Evolutionary conservation across 108 stramenopile species (phyloP).

Genomic region (Skeletonema grethae): DNA sequence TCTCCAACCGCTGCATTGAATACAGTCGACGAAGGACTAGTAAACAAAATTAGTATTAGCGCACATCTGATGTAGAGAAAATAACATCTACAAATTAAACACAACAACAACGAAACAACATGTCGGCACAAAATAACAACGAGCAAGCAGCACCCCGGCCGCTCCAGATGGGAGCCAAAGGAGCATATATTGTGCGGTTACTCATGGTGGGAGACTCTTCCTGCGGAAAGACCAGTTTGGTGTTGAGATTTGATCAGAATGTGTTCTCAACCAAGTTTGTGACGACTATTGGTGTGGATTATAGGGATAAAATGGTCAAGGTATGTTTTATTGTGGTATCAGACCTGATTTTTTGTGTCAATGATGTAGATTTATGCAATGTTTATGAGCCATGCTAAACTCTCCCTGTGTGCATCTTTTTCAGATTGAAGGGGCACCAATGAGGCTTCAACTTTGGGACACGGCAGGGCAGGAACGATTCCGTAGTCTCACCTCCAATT

Average conservation of each 20-base stretch:
- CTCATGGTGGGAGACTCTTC: constrained; percentile 90
- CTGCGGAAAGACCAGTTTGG: constrained; percentile 89
- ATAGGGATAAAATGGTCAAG: constrained; percentile 94
- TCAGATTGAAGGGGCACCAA: constrained; percentile 85
- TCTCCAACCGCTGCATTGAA: background rate
- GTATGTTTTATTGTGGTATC: constrained; percentile 28
- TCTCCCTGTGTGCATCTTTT: background rate
- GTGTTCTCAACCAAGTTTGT: constrained; percentile 93
- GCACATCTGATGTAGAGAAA: background rate
- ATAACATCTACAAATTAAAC: background rate
- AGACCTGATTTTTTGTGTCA: background rate
- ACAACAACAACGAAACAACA: background rate
- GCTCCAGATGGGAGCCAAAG: constrained; percentile 91
- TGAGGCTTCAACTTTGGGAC: constrained; percentile 93
- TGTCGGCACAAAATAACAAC: constrained; percentile 11
- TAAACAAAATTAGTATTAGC: background rate
- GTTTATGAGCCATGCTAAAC: background rate
- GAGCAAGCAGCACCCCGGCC: constrained; percentile 59
- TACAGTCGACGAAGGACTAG: background rate
- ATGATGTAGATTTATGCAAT: background rate
- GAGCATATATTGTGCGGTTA: constrained; percentile 87
- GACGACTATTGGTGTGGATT: constrained; percentile 95
- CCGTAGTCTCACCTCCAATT: constrained; percentile 91
- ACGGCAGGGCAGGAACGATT: constrained; percentile 96
- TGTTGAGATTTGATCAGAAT: constrained; percentile 91